These are phyloP conservation scores for Aquanectria penicillioides DNA, from an alignment of 2,329 filamentous ascomycete species.

Conservation along the genomic window DNA sequence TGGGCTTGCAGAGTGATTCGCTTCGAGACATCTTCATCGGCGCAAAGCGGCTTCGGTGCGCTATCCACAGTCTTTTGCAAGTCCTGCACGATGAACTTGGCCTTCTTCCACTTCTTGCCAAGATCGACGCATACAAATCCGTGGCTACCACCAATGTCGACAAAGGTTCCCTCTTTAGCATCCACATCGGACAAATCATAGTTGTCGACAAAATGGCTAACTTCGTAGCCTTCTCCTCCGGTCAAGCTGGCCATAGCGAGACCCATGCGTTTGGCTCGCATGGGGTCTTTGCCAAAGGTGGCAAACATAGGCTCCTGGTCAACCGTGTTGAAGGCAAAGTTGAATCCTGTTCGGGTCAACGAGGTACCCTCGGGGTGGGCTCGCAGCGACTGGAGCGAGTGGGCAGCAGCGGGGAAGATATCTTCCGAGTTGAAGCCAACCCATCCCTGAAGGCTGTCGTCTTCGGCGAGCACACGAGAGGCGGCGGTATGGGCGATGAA, in stretches of 20 bases:
- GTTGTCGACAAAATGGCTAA: conserved; percentile 61
- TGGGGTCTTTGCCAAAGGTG: conserved; percentile 59
- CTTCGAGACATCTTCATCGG: conserved; percentile 49
- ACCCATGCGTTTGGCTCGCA: conserved; percentile 62
- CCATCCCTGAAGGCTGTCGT: conserved; percentile 61
- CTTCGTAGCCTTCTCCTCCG: conserved; percentile 65
- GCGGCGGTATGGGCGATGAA: conserved; percentile 65
- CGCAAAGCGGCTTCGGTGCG: conserved; percentile 55
- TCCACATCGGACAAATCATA: conserved; percentile 64
- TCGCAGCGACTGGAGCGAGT: conserved; percentile 57
- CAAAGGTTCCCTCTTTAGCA: conserved; percentile 56
- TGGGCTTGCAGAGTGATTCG: conserved; percentile 59
- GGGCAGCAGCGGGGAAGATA: conserved; percentile 59
- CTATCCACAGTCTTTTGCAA: conserved; percentile 58
- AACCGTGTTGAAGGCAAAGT: conserved; percentile 60
- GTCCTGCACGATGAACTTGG: conserved; percentile 67
- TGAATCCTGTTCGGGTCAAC: conserved; percentile 61
- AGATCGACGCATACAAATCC: conserved; percentile 67
- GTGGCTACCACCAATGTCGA: conserved; percentile 68
- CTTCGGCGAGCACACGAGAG: conserved; percentile 61
- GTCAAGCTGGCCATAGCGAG: conserved; percentile 65
- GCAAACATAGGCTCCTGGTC: conserved; percentile 64
- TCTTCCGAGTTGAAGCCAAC: conserved; percentile 66
- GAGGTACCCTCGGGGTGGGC: conserved; percentile 59
- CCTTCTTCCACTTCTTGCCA: conserved; percentile 59